Conservation (phyloP, 768 basidiomycete species). For the Boletus sp. region DNA sequence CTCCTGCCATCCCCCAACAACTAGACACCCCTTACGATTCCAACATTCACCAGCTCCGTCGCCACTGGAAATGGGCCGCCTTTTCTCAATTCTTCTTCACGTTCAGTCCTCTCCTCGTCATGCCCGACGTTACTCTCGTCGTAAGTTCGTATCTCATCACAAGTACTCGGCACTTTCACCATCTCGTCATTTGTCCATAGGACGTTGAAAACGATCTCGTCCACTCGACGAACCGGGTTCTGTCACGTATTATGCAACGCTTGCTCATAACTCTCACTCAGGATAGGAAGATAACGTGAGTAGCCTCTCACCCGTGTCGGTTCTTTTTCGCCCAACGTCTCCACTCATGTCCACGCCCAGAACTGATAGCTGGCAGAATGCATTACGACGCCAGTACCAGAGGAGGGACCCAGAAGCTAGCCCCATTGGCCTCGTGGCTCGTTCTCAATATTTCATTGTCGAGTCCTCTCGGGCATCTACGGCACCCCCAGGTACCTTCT, state of each 20-base stretch:
- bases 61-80: slow-evolving; percentile 90
- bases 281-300: slow-evolving; percentile 78
- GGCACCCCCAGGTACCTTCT: slow-evolving; percentile 14
- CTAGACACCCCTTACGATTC: slow-evolving; percentile 29
- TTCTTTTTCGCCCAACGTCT: slow-evolving; percentile 16
- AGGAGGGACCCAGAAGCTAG: slow-evolving; percentile 69
- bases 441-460: slow-evolving; percentile 18
- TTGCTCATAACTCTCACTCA: slow-evolving; percentile 72
- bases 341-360: slow-evolving; percentile 36
- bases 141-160: slow-evolving; percentile 38
- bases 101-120: slow-evolving; percentile 69
- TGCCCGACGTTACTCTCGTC: slow-evolving; percentile 64
- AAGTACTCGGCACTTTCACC: neutral
- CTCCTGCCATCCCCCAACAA: slow-evolving; percentile 25
- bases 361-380: slow-evolving; percentile 73
- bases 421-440: slow-evolving; percentile 58
- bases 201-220: slow-evolving; percentile 78
- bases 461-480: slow-evolving; percentile 32
- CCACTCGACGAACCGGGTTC: slow-evolving; percentile 51
- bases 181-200: slow-evolving; percentile 36
- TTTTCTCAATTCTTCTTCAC: slow-evolving; percentile 89
- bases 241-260: slow-evolving; percentile 73
- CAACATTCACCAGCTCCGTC: slow-evolving; percentile 57
- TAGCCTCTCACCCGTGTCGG: slow-evolving; percentile 18
- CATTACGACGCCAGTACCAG: slow-evolving; percentile 72